A percentile compares a stretch with the other conserved stretches of the same genome.
Evolutionary conservation across 352 stramenopile species (phyloP).

Genomic region (Phytophthora uliginosa): DNA sequence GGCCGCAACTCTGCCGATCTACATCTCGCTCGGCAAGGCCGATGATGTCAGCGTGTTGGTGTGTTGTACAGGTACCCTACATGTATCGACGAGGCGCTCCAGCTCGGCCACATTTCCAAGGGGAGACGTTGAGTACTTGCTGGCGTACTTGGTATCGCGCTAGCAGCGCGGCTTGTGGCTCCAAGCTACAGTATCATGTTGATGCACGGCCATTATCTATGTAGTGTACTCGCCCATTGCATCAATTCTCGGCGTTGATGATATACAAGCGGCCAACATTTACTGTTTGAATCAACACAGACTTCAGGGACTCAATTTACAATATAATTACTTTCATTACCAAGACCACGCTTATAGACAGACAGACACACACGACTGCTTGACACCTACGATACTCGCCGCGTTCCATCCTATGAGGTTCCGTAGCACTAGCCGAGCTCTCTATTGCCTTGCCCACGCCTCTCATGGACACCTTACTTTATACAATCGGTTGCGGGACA

Average conservation of each 20-base stretch:
- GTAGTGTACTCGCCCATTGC: background rate
- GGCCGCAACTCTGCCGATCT: background rate
- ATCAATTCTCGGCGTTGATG: background rate
- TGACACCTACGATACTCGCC: background rate
- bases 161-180: background rate
- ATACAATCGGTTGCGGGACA: slow-evolving; percentile 29
- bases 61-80: background rate
- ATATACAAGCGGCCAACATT: background rate
- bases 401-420: background rate
- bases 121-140: background rate
- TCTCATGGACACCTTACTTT: slow-evolving; percentile 1
- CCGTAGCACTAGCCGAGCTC: background rate
- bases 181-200: background rate
- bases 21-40: background rate
- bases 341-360: background rate
- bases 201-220: background rate
- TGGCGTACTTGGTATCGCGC: background rate
- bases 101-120: background rate
- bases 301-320: background rate
- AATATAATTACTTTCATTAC: background rate
- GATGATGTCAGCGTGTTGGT: background rate
- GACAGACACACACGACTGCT: background rate
- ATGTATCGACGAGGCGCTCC: background rate
- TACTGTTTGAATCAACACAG: background rate
- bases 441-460: background rate